Evolutionary conservation across 2,329 filamentous ascomycete genomes (phyloP).

Genomic region (Alternaria incomplexa): DNA sequence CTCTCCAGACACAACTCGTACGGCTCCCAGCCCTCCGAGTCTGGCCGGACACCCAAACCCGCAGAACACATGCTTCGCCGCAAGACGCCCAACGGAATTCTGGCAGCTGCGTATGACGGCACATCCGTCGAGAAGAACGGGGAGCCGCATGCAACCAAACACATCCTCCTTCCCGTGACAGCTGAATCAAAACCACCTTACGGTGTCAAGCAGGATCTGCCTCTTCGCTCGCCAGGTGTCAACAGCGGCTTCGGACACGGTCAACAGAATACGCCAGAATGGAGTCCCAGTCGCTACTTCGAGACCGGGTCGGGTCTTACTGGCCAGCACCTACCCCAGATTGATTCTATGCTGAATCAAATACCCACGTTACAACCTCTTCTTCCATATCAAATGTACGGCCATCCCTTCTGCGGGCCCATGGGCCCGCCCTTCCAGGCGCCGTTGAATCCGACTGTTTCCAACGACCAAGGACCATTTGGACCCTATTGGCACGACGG

Average conservation of each 20-base stretch:
- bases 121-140: constrained; percentile 74
- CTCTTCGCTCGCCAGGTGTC: constrained; percentile 40
- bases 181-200: constrained; percentile 48
- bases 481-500: constrained; percentile 52
- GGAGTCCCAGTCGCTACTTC: constrained; percentile 46
- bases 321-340: constrained; percentile 57
- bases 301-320: constrained; percentile 42
- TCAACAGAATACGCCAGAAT: constrained; percentile 36
- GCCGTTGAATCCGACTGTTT: constrained; percentile 47
- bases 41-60: constrained; percentile 36
- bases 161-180: constrained; percentile 74
- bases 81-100: constrained; percentile 93
- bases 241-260: constrained; percentile 20
- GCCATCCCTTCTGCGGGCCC: constrained; percentile 37
- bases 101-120: constrained; percentile 90
- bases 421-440: constrained; percentile 45
- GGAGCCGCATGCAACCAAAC: constrained; percentile 79
- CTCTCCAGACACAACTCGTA: constrained; percentile 49
- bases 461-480: constrained; percentile 49
- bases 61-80: constrained; percentile 81
- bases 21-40: constrained; percentile 34
- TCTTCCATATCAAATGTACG: constrained; percentile 59
- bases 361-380: constrained; percentile 61
- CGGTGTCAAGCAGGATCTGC: constrained; percentile 44
- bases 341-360: constrained; percentile 68